Conservation (phyloP, 2,329 filamentous ascomycete species). For the Colletotrichum tabaci region DNA sequence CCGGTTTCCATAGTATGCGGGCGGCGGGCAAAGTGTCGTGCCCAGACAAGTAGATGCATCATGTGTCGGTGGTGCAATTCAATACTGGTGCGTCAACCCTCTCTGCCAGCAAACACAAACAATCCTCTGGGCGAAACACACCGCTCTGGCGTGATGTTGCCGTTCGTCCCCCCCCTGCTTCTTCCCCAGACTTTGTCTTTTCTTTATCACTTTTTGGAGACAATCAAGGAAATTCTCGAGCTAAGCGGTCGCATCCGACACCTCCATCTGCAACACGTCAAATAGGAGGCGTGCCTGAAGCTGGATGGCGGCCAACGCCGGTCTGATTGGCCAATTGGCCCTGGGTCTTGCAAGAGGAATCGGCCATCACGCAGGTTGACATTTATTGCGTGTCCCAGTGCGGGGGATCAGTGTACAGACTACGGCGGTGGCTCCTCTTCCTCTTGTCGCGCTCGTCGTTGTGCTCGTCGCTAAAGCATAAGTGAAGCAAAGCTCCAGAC, state of each 20-base stretch:
- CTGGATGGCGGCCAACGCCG: constrained; percentile 8
- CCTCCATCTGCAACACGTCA: constrained; percentile 21
- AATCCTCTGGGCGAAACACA: not conserved
- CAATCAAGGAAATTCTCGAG: constrained; percentile 2
- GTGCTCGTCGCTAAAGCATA: not conserved
- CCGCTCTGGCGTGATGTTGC: not conserved
- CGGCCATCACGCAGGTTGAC: too few species aligned
- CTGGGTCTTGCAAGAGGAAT: not conserved
- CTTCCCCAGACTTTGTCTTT: not conserved
- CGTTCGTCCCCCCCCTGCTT: not conserved
- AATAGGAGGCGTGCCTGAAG: constrained; percentile 19
- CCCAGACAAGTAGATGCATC: not conserved
- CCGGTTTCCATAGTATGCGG: not conserved
- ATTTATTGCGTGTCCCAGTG: not conserved
- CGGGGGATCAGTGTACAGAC: not conserved
- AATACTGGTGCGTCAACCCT: not conserved
- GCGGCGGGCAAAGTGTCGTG: constrained; percentile 1
- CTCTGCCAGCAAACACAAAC: not conserved
- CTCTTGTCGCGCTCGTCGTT: not conserved
- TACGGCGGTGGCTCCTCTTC: too few species aligned
- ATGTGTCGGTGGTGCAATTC: not conserved
- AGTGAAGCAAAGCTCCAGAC: too few species aligned
- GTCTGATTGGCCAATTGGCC: constrained; percentile 29
- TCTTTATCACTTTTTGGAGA: not conserved
- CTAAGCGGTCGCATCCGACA: constrained; percentile 19